Conservation (phyloP, 495 filamentous ascomycete genomes). For the Penicillium robsamsonii region DNA sequence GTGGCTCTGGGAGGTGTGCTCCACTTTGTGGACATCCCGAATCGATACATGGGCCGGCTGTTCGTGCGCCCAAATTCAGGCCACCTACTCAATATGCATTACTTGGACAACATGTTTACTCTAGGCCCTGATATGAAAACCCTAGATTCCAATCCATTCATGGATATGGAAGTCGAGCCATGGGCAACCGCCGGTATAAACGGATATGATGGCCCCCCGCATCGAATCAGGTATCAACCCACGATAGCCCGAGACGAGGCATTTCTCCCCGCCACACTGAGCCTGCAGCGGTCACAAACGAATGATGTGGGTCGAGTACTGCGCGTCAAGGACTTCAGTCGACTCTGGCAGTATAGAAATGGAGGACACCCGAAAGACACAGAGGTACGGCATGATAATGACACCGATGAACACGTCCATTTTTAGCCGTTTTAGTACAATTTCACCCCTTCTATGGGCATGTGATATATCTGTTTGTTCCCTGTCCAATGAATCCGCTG, state of each 20-base stretch:
- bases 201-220: constrained; percentile 1
- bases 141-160: constrained; percentile 34
- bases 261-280: constrained; percentile 4
- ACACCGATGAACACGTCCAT: neutral
- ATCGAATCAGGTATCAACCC: constrained; percentile 5
- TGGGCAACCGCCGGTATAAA: neutral
- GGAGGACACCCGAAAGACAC: constrained; percentile 51
- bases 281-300: neutral
- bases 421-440: neutral
- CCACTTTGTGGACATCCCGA: constrained; percentile 49
- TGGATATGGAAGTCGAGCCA: constrained; percentile 33
- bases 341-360: constrained; percentile 72
- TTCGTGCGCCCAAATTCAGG: constrained; percentile 67
- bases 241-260: constrained; percentile 10
- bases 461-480: neutral
- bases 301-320: constrained; percentile 1
- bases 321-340: constrained; percentile 67
- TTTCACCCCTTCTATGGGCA: too few species aligned
- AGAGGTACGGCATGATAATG: neutral
- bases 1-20: constrained; percentile 75
- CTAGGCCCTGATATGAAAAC: constrained; percentile 29
- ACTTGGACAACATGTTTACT: constrained; percentile 75
- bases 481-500: neutral
- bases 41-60: constrained; percentile 71
- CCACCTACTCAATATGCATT: constrained; percentile 79